Conservation (phyloP, 257 asterid genomes). For the Euphrasia confusa region DNA sequence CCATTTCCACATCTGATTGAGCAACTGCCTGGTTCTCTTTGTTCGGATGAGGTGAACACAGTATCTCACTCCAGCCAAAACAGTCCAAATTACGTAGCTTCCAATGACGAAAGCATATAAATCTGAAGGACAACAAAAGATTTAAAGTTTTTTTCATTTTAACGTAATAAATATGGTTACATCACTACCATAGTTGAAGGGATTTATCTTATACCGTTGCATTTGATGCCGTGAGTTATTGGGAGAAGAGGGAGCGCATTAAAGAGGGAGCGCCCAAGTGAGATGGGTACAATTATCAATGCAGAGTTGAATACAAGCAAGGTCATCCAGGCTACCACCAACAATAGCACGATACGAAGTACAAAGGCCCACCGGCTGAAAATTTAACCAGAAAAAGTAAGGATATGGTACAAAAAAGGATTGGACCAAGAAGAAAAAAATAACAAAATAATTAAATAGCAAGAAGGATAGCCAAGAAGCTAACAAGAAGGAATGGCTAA, state of each 20-base stretch:
- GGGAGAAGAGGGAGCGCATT: conserved; percentile 86
- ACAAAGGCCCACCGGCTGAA: conserved; percentile 87
- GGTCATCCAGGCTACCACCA: conserved; percentile 97
- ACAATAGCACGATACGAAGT: conserved; percentile 69
- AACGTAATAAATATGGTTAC: not conserved
- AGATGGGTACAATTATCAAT: conserved; percentile 73
- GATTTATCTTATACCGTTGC: conserved; percentile 61
- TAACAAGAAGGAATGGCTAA: conserved; percentile 13
- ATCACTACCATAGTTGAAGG: conserved; percentile 1
- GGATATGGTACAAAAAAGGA: conserved; percentile 23
- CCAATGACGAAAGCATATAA: conserved; percentile 91
- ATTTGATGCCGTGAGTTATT: conserved; percentile 83
- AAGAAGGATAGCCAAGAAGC: not conserved
- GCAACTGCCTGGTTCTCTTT: conserved; percentile 56
- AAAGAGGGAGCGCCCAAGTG: conserved; percentile 83
- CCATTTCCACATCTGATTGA: conserved; percentile 86
- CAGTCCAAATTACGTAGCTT: conserved; percentile 96
- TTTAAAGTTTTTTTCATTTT: not conserved
- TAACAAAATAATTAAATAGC: not conserved
- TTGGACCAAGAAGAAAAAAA: not conserved
- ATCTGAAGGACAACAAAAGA: conserved; percentile 36
- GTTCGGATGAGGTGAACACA: conserved; percentile 66
- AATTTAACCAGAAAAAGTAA: conserved; percentile 33
- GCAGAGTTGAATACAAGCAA: conserved; percentile 78
- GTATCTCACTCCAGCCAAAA: conserved; percentile 84